phyloP scores from a whole-genome alignment of 768 basidiomycete genomes.

The Sarcomyxa edulis region DNA sequence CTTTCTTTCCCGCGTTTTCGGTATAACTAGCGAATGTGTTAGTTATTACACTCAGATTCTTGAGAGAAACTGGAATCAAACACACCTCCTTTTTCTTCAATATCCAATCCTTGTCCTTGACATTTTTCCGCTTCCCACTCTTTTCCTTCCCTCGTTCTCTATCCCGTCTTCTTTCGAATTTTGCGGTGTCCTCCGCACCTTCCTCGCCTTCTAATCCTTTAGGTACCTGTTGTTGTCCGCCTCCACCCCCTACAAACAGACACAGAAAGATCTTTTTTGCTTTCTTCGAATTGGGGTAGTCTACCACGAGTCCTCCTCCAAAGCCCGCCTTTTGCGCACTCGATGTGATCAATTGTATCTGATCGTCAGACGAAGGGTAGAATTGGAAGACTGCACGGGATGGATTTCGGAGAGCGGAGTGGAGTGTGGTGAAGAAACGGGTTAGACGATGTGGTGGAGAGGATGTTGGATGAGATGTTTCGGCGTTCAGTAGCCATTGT shows the following conservation, averaged over 20 bases:
- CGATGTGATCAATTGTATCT: constrained; percentile 90
- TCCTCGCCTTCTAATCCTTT: constrained; percentile 70
- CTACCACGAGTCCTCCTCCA: constrained; percentile 93
- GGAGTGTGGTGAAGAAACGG: constrained; percentile 90
- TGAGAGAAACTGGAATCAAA: background rate
- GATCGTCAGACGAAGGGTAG: constrained; percentile 96
- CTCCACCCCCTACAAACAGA: constrained; percentile 82
- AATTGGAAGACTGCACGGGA: constrained; percentile 89
- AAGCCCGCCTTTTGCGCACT: constrained; percentile 94
- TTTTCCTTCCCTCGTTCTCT: constrained; percentile 52
- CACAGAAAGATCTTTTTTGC: constrained; percentile 94
- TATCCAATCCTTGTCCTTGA: constrained; percentile 89
- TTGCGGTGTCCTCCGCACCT: constrained; percentile 49
- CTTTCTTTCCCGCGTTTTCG: constrained; percentile 79
- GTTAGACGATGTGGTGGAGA: constrained; percentile 82
- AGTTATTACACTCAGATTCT: too few relatives aligned
- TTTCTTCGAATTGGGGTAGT: constrained; percentile 96
- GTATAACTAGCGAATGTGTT: constrained; percentile 55
- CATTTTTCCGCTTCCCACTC: constrained; percentile 61
- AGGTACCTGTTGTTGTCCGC: constrained; percentile 60
- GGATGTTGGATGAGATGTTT: constrained; percentile 84
- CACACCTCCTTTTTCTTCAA: constrained; percentile 92
- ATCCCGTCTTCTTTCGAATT: constrained; percentile 77
- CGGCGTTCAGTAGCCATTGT: constrained; percentile 97
- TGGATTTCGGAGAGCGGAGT: constrained; percentile 80